Evolutionary conservation across 768 basidiomycete genomes (phyloP), one percentile per base, ranked within the genome.

Genomic region (Tylopilus rubrobrunneus): DNA sequence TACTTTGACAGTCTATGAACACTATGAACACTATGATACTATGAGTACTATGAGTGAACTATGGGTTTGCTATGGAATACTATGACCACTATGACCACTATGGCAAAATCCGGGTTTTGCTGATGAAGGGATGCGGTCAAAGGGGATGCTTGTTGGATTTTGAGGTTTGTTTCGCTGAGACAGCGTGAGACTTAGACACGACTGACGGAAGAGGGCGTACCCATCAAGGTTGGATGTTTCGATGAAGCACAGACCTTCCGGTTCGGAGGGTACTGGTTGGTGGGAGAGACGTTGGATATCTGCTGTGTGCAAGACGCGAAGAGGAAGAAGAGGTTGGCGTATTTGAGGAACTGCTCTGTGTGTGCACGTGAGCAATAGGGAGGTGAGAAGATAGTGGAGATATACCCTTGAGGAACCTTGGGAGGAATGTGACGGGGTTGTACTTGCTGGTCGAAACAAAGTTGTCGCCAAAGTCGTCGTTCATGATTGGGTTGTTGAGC

Each of bases 161-260:
- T 99, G 61, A 99, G 80, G 65, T 98, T 98, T 5, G 97, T 99
- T 75, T 98, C 97, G 25, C 93, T 93, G 61, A 1, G 11, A 11
- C 23, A 15, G 44, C 1, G 7, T 51, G 29, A 62, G 56, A 17
- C 3, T 2, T 25, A 8, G 6, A 11, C 1, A 17, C 0, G 0
- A 1, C 14, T 4, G 3, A 21, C 1, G 53, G 17, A 31, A n/a
- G 5, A 8, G 34, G 15, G 60, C 73, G 60, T 76, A 95, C 93
- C 96, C 97, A 63, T 99, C 97, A 27, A 99, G 79, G 69, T 99
- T 99, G 7, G 91, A 89, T 0, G 97, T 99, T 71, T 99, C 97
- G 57, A 98, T 92, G 67, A 98, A 99, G 61, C 96, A 98, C 44
- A 98, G 75, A 0, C 97, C 94, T 67, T 99, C 97, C 1, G 97